phyloP scores from a whole-genome alignment of 352 stramenopile genomes.

The Pythium dissotocum region DNA sequence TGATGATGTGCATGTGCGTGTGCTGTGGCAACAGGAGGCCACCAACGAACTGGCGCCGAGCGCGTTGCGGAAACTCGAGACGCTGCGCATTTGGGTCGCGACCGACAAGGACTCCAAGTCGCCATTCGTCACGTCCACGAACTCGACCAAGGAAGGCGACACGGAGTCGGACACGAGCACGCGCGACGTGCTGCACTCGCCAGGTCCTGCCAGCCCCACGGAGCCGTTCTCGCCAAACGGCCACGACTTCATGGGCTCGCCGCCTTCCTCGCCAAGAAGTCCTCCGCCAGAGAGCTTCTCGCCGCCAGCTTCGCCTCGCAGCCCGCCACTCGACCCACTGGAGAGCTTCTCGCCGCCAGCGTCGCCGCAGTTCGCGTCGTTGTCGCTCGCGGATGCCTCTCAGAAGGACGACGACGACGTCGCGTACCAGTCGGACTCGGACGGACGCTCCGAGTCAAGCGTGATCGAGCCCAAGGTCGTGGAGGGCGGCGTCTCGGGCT shows the following conservation, averaged over 20 bases:
- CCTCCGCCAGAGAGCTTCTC: conserved; percentile 39
- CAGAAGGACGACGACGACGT: conserved; percentile 57
- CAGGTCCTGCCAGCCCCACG: conserved; percentile 56
- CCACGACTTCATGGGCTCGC: conserved; percentile 35
- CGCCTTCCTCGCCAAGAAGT: conserved; percentile 47
- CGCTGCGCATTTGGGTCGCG: conserved; percentile 85
- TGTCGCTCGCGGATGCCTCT: conserved; percentile 42
- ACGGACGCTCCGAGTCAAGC: conserved; percentile 49
- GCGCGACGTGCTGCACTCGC: conserved; percentile 45
- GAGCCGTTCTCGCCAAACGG: conserved; percentile 19
- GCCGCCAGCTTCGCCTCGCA: conserved; percentile 44
- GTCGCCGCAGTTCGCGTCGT: conserved; percentile 44
- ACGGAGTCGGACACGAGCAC: conserved; percentile 63
- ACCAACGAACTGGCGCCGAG: conserved; percentile 61
- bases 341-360: conserved; percentile 32
- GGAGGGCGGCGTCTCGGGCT: conserved; percentile 45
- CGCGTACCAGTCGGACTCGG: conserved; percentile 67
- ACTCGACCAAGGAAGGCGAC: conserved; percentile 51
- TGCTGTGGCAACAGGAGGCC: conserved; percentile 39
- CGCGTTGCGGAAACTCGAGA: conserved; percentile 67
- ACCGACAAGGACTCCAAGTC: conserved; percentile 88
- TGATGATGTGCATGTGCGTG: neutral
- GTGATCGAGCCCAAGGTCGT: conserved; percentile 77
- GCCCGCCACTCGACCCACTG: conserved; percentile 5
- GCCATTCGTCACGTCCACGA: conserved; percentile 53